phyloP scores from a whole-genome alignment of 805 yeast species.

The Cyberlindnera americana region DNA sequence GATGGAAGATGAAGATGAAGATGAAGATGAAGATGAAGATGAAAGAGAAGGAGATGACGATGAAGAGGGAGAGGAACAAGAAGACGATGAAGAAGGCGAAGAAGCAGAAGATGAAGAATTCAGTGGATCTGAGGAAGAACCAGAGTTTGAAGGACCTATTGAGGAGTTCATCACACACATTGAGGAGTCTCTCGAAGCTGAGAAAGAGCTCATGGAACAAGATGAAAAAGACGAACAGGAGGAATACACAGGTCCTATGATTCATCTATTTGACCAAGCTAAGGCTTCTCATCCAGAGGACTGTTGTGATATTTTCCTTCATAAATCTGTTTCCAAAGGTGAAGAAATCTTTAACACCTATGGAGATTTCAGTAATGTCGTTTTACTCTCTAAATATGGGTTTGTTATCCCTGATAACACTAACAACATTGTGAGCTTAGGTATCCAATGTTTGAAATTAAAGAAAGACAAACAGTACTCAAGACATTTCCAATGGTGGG shows the following conservation, averaged over 20 bases:
- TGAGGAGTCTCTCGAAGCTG: constrained; percentile 23
- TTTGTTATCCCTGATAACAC: constrained; percentile 56
- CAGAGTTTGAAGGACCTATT: constrained; percentile 25
- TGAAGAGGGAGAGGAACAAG: constrained; percentile 8
- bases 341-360: constrained; percentile 78
- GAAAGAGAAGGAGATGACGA: constrained; percentile 13
- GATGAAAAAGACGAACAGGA: constrained; percentile 16
- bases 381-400: constrained; percentile 73
- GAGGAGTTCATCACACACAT: constrained; percentile 30
- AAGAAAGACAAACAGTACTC: constrained; percentile 33
- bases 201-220: constrained; percentile 16
- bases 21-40: constrained; percentile 9
- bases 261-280: constrained; percentile 21
- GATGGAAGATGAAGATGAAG: constrained; percentile 7
- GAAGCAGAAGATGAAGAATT: constrained; percentile 13
- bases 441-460: constrained; percentile 42
- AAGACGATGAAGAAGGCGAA: constrained; percentile 12
- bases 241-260: constrained; percentile 10
- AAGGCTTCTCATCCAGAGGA: constrained; percentile 42
- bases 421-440: constrained; percentile 57
- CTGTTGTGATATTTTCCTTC: constrained; percentile 69
- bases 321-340: constrained; percentile 40
- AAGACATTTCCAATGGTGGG: constrained; percentile 47
- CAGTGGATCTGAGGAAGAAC: too few species aligned
- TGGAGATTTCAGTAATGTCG: constrained; percentile 67